Evolutionary conservation across 345 rosid genomes (phyloP), one percentile per base, ranked within the genome.

Genomic region (Sisymbrium irio): DNA sequence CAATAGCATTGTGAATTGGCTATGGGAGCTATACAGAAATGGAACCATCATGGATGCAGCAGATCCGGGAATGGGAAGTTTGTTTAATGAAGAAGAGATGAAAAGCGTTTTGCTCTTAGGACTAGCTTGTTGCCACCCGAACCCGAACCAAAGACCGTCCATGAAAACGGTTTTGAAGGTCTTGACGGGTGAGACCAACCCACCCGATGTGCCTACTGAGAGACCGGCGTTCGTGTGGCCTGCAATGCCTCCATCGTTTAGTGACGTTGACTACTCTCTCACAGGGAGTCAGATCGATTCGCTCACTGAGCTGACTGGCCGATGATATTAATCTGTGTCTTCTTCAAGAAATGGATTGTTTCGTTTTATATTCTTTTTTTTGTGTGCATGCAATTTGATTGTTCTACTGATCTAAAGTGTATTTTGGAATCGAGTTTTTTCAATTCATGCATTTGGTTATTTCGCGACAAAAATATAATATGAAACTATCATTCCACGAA

Each of bases 161-260:
- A 88, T 80, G 91, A 86, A 80, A 72, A 63, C 49, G 3, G 95
- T 86, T 19, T 13, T 88, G 57, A 86, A 88, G 85, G 93, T 93
- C 61, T 80, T 90, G 39, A 74, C 69, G 0, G 92, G 93, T 45
- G 86, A 88, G 74, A 86, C 82, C 1, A 64, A 77, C 22, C 79
- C 85, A 4, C 97, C 93, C 0, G 67, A 68, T 2, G 80, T 90
- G 50, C 92, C 89, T 0, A 60, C 49, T 0, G 91, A 88, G 72
- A 83, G 89, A 69, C 97, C 97, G 0, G 83, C 85, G 18, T 90
- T 93, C 53, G 69, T 87, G 62, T 88, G 96, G 95, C 95, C 93
- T 5, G 85, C 85, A 3, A 51, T 79, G 82, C 92, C 94, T 20
- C 83, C 85, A 10, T 84, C 93, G 9, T 87, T 87, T 57, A 72